phyloP scores from a whole-genome alignment of 2,329 filamentous ascomycete species.

The Penicillium paneum region DNA sequence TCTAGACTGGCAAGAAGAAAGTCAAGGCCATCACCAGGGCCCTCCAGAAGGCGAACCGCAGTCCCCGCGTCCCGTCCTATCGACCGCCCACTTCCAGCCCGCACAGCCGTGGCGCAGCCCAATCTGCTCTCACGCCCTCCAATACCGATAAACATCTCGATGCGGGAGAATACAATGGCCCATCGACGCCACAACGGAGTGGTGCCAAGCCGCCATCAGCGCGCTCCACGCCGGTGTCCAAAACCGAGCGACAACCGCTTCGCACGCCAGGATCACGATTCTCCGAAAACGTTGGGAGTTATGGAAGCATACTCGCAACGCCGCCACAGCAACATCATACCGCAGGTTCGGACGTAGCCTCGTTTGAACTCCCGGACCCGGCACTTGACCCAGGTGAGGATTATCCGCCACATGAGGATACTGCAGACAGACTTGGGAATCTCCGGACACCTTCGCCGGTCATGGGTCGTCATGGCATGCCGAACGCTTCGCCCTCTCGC shows the following conservation, averaged over 20 bases:
- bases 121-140: slow-evolving; percentile 16
- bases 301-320: slow-evolving; percentile 63
- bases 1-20: slow-evolving; percentile 76
- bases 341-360: slow-evolving; percentile 42
- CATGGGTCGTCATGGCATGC: slow-evolving; percentile 15
- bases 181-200: slow-evolving; percentile 14
- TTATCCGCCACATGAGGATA: slow-evolving; percentile 15
- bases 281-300: slow-evolving; percentile 46
- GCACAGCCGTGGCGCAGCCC: slow-evolving; percentile 12
- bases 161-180: slow-evolving; percentile 12
- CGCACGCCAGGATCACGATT: slow-evolving; percentile 36
- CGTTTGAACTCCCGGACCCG: slow-evolving; percentile 60
- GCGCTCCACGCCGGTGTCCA: slow-evolving; percentile 37
- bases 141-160: slow-evolving; percentile 22
- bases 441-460: slow-evolving; percentile 27
- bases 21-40: slow-evolving; percentile 78
- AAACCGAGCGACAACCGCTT: slow-evolving; percentile 38
- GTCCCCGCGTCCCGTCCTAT: slow-evolving; percentile 44
- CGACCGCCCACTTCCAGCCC: slow-evolving; percentile 26
- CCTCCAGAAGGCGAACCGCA: slow-evolving; percentile 57
- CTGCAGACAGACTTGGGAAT: slow-evolving; percentile 18
- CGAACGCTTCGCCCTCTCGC: slow-evolving; percentile 2
- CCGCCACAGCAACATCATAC: slow-evolving; percentile 40
- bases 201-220: slow-evolving; percentile 29
- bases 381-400: slow-evolving; percentile 50